Evolutionary conservation across 441 rosid genomes (phyloP).

Genomic region (Gossypium gossypioides): DNA sequence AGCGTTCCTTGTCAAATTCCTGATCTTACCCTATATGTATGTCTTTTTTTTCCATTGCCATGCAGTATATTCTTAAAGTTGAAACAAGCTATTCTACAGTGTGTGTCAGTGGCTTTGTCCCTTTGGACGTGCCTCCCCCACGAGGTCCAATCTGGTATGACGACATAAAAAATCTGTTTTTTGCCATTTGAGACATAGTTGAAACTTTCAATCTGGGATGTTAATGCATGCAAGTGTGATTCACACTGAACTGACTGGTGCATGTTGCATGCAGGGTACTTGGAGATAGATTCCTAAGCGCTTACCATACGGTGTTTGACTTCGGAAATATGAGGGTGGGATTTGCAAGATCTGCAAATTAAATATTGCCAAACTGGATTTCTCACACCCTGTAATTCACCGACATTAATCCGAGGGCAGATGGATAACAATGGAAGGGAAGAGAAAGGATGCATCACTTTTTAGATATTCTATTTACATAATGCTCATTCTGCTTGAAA

Average conservation of each 20-base stretch:
- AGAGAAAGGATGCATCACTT: neutral
- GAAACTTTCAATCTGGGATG: neutral
- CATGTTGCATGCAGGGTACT: conserved; percentile 45
- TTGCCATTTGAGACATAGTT: neutral
- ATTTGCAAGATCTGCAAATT: conserved; percentile 37
- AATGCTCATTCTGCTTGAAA: neutral
- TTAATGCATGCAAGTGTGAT: neutral
- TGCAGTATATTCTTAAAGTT: conserved; percentile 37
- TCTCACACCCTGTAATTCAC: neutral
- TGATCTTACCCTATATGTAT: neutral
- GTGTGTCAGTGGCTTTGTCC: conserved; percentile 46
- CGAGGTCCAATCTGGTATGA: conserved; percentile 46
- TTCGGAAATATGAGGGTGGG: conserved; percentile 41
- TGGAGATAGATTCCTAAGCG: conserved; percentile 45
- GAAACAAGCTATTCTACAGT: conserved; percentile 24
- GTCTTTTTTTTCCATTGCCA: neutral
- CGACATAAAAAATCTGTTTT: neutral
- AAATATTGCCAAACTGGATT: neutral
- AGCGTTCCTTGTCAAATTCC: neutral
- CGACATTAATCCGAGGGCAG: neutral
- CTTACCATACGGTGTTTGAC: conserved; percentile 57
- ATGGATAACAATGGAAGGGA: neutral
- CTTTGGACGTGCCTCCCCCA: conserved; percentile 34
- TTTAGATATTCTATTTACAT: neutral
- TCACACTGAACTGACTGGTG: neutral